Evolutionary conservation across 306 rosid genomes (phyloP).

Genomic region (Casuarina glauca): DNA sequence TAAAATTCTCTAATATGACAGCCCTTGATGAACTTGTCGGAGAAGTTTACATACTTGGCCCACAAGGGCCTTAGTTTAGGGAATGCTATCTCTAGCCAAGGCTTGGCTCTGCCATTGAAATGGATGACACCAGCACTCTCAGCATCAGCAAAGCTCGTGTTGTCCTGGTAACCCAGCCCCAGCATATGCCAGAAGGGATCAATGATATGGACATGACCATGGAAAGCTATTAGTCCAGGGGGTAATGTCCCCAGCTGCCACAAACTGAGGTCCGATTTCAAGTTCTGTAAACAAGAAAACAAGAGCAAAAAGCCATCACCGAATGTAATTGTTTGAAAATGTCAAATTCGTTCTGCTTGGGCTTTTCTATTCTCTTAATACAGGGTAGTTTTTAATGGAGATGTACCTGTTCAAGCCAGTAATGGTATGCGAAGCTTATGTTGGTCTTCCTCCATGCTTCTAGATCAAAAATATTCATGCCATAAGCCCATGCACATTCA

Average conservation of each 20-base stretch:
- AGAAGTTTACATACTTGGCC: constrained; percentile 79
- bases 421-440: constrained; percentile 79
- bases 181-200: constrained; percentile 99
- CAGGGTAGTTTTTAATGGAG: constrained; percentile 15
- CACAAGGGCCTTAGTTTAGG: constrained; percentile 72
- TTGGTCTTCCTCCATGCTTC: constrained; percentile 97
- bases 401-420: constrained; percentile 86
- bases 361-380: neutral
- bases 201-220: constrained; percentile 75
- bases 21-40: constrained; percentile 88
- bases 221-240: constrained; percentile 98
- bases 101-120: constrained; percentile 96
- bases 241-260: constrained; percentile 99
- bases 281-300: constrained; percentile 59
- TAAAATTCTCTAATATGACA: constrained; percentile 77
- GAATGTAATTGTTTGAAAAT: constrained; percentile 1
- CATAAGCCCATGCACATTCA: constrained; percentile 99
- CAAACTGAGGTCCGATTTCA: constrained; percentile 91
- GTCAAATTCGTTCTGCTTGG: neutral
- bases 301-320: neutral
- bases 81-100: constrained; percentile 97
- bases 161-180: constrained; percentile 95
- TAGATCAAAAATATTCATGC: constrained; percentile 96
- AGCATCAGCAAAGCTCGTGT: constrained; percentile 67
- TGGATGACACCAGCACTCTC: constrained; percentile 86